Percentiles rank a stretch among this genome's conserved stretches.
Evolutionary conservation across 345 rosid genomes (phyloP).

Genomic region (Eucalyptus sp.): DNA sequence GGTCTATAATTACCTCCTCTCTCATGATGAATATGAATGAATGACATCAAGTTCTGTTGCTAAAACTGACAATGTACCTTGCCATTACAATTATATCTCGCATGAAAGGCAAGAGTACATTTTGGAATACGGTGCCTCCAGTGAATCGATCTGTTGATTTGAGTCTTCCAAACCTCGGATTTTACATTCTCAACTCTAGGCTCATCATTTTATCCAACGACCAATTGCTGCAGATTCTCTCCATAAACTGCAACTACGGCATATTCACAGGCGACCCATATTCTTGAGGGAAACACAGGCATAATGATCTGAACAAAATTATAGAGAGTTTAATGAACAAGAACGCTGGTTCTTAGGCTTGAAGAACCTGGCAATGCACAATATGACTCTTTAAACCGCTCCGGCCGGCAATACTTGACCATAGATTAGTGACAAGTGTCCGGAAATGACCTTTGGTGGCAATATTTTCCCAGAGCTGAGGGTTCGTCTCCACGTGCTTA

Average conservation of each 20-base stretch:
- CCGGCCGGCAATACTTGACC: conserved; percentile 96
- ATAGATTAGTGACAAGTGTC: conserved; percentile 64
- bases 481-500: conserved; percentile 46
- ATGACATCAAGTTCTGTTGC: conserved; percentile 2
- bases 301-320: background rate
- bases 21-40: conserved; percentile 1
- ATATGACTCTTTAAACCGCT: conserved; percentile 76
- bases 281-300: background rate
- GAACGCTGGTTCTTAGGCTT: conserved; percentile 44
- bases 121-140: background rate
- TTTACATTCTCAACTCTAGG: background rate
- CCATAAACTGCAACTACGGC: background rate
- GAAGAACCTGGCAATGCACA: conserved; percentile 93
- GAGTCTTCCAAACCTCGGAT: background rate
- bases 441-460: conserved; percentile 71
- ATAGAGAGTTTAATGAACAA: background rate
- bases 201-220: background rate
- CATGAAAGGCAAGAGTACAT: background rate
- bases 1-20: conserved; percentile 24
- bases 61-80: conserved; percentile 3
- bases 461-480: conserved; percentile 82
- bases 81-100: background rate
- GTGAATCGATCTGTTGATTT: background rate
- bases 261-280: background rate
- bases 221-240: background rate